phyloP scores from a whole-genome alignment of 805 yeast species.

The Wickerhamomyces sydowiorum region DNA sequence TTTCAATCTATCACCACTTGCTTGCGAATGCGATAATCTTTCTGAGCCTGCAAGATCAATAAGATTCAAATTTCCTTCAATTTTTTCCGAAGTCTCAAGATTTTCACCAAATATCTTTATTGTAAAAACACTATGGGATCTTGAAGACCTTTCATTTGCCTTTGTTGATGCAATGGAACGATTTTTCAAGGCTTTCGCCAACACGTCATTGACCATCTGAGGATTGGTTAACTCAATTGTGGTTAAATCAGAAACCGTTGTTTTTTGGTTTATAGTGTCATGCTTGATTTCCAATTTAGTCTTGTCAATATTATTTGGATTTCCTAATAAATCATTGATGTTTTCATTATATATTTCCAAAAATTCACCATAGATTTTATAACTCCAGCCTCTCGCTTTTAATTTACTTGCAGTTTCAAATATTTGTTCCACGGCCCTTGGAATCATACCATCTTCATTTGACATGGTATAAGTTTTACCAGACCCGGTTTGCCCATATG shows the following conservation, averaged over 20 bases:
- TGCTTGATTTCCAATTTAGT: slow-evolving; percentile 67
- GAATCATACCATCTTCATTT: slow-evolving; percentile 70
- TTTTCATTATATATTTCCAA: slow-evolving; percentile 87
- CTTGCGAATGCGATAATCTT: slow-evolving; percentile 69
- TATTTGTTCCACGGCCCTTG: slow-evolving; percentile 66
- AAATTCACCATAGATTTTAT: slow-evolving; percentile 63
- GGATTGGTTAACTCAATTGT: slow-evolving; percentile 40
- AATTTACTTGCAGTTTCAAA: slow-evolving; percentile 49
- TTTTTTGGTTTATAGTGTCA: slow-evolving; percentile 45
- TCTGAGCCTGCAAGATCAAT: slow-evolving; percentile 96
- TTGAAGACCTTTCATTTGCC: slow-evolving; percentile 78
- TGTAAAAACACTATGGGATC: slow-evolving; percentile 84
- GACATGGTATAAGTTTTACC: slow-evolving; percentile 95
- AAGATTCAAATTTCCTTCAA: slow-evolving; percentile 64
- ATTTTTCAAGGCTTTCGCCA: slow-evolving; percentile 50
- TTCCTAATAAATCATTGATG: slow-evolving; percentile 59
- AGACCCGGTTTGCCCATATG: slow-evolving; percentile 96
- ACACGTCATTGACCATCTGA: slow-evolving; percentile 41
- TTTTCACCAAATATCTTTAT: slow-evolving; percentile 55
- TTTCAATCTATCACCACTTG: slow-evolving; percentile 68
- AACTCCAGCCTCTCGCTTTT: slow-evolving; percentile 56
- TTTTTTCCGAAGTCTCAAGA: slow-evolving; percentile 36
- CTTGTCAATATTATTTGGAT: slow-evolving; percentile 15
- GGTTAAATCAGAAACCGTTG: slow-evolving; percentile 57
- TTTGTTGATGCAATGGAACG: slow-evolving; percentile 79